Percentiles rank a stretch among this genome's conserved stretches.
These are phyloP conservation scores for Pseudogymnoascus sp. DNA, from an alignment of 2,329 filamentous ascomycete species.

Conservation along the genomic window DNA sequence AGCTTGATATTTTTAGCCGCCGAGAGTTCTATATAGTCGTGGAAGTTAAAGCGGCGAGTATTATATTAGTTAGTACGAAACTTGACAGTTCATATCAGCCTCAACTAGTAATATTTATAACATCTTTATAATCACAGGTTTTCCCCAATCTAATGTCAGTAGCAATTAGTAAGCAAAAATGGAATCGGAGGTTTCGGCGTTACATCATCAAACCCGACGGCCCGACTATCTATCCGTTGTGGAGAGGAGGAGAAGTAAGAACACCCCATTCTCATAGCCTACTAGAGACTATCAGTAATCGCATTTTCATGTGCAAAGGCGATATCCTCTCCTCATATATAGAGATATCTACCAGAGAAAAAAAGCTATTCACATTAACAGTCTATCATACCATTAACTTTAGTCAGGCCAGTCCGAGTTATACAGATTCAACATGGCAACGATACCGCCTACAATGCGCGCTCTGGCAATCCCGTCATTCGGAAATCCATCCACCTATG, in stretches of 20 bases:
- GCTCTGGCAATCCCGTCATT: constrained; percentile 23
- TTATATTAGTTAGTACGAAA: background rate
- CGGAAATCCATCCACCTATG: constrained; percentile 26
- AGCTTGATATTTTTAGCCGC: background rate
- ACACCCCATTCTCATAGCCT: background rate
- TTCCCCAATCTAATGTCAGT: background rate
- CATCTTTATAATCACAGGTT: constrained; percentile 8
- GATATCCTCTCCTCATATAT: background rate
- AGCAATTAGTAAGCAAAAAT: background rate
- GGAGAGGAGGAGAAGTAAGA: too few species aligned
- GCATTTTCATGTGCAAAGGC: background rate
- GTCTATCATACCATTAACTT: background rate
- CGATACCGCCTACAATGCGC: constrained; percentile 24
- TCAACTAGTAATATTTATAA: background rate
- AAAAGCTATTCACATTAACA: background rate
- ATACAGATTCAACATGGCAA: constrained; percentile 17
- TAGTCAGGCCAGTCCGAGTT: background rate
- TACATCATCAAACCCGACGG: background rate
- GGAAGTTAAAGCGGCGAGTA: background rate
- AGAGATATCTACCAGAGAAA: background rate
- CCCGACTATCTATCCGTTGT: background rate
- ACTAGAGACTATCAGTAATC: background rate
- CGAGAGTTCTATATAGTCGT: background rate
- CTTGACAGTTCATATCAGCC: background rate
- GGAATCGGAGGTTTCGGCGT: background rate